Evolutionary conservation across 2,329 filamentous ascomycete genomes (phyloP), one percentile per base, ranked within the genome.

Genomic region (Malbranchea cinnamomea): DNA sequence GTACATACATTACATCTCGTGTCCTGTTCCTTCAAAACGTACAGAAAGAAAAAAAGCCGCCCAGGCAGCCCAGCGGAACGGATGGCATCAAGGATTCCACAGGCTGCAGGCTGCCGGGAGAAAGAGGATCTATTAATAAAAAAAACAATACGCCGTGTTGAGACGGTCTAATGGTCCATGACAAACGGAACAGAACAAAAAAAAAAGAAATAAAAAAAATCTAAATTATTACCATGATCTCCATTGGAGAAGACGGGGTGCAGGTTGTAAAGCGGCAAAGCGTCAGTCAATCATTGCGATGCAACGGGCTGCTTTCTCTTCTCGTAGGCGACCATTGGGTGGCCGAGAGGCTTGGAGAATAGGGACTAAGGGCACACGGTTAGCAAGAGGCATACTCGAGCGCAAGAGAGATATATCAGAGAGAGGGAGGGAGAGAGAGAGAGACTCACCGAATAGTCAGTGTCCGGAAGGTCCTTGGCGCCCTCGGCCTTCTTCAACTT

Each of bases 401-500:
- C 23, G 13, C 18, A 14, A 6, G n/a, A 12, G 18, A 14, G 16
- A 33, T 8, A 8, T 17, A 14, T 19, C 10, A 25, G 12, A 21
- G 14, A 12, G n/a, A n/a, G n/a, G n/a, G n/a, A n/a, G n/a, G n/a
- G n/a, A 17, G 9, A 11, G 12, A 14, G 28, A 13, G 28, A 15
- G 8, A 6, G 12, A 44, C 57, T 52, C 49, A 60, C 57, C 31
- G 62, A 65, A 44, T 71, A 74, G 48, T 74, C 69, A 16, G 69
- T 74, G 4, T 58, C 50, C n/a, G 53, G 53, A 28, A 56, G 37
- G 6, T 35, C 45, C 7, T 22, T 33, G 24, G 28, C 27, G 5
- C 79, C 78, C 43, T 79, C 73, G 2, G 74, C 53, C 44, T 83
- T 91, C 48, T 67, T 65, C 52, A 93, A 71, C 61, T 82, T 87